Percentiles rank a stretch among this genome's conserved stretches.
Evolutionary conservation across 2,329 filamentous ascomycete genomes (phyloP).

Genomic region (Trichoderma atroviride): DNA sequence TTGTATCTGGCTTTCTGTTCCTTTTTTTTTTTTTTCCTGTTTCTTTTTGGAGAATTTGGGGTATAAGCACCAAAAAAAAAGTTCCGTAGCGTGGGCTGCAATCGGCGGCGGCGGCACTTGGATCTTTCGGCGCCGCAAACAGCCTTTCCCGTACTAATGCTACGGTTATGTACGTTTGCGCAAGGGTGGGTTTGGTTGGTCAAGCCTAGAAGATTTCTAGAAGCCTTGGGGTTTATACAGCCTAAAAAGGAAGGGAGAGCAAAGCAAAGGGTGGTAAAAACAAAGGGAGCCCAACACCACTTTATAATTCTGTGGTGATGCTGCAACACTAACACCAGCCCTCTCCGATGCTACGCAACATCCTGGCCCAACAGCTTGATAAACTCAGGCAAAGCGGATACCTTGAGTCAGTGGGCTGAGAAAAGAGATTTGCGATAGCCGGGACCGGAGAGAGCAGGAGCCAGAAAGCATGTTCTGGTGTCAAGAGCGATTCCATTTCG

Average conservation of each 20-base stretch:
- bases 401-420: slow-evolving; percentile 11
- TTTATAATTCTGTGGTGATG: not conserved
- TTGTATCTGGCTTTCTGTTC: not conserved
- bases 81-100: not conserved
- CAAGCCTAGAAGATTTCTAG: slow-evolving; percentile 18
- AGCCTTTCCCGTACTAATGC: not conserved
- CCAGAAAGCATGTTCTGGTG: not conserved
- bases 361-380: slow-evolving; percentile 5
- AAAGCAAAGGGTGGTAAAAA: not conserved
- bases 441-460: slow-evolving; percentile 11
- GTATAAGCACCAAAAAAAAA: not conserved
- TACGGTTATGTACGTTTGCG: slow-evolving; percentile 2
- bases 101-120: slow-evolving; percentile 18
- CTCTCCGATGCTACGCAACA: slow-evolving; percentile 5
- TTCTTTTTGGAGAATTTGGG: slow-evolving; percentile 4
- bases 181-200: not conserved
- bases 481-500: slow-evolving; percentile 2
- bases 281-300: not conserved
- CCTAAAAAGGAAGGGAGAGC: not conserved
- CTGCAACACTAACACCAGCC: not conserved
- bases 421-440: slow-evolving; percentile 10
- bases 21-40: not conserved
- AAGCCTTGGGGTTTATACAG: not conserved
- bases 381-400: not conserved
- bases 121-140: slow-evolving; percentile 7